Evolutionary conservation across 345 rosid species (phyloP), one percentile per base, ranked within the genome.

Genomic region (Populus nigra): DNA sequence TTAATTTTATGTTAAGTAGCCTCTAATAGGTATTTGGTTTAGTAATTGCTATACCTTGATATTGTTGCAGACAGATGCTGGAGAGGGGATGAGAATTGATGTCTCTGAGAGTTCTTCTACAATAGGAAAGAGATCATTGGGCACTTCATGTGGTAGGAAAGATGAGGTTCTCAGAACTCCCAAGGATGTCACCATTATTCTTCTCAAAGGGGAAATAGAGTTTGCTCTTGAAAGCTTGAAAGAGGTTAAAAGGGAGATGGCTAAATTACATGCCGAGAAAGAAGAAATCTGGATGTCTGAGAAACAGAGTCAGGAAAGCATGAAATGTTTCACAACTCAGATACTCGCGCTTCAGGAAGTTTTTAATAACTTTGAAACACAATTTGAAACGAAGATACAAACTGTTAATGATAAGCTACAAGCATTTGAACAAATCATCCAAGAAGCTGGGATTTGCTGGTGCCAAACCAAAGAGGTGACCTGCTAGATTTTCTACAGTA

Each of bases 201-300:
- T 91, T 85, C 84, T 94, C 78, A 93, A 83, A 86, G 81, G 78
- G 84, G 98, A 93, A 89, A 84, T 91, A 75, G 93, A 87, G 82
- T 90, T 87, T 80, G 97, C 98, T 29, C 85, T 93, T 73, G 86
- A 76, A 79, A 88, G 94, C 82, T 84, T 94, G 79, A 87, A 89
- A 80, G 93, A 90, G 71, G 89, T 93, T 78, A 89, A 87, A 80
- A 71, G 78, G 85, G 94, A 93, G 81, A 89, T 94, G 90, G 81
- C 76, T 78, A 90, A 76, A 80, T 79, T 93, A 73, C 86, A 75
- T 45, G 72, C 74, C 6, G 94, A 89, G 89, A 93, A 91, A 83
- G 90, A 89, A 85, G 89, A 86, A 80, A 85, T 87, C 75, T 29
- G 63, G 85, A 71, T 84, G 65, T 84, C 91, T 57, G 90, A 91